phyloP scores from a whole-genome alignment of 2,329 filamentous ascomycete species.

The Huntiella savannae region DNA sequence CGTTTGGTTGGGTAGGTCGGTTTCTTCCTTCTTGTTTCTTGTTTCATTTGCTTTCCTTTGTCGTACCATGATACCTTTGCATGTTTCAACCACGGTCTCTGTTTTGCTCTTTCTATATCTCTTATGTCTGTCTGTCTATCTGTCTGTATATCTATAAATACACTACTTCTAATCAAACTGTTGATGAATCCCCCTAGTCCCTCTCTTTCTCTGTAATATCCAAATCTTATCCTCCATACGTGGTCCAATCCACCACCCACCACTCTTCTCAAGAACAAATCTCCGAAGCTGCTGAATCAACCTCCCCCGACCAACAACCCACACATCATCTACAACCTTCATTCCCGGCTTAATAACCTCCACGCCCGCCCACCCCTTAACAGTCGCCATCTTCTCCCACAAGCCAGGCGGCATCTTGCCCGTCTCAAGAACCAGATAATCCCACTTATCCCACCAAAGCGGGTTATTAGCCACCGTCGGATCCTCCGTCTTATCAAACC shows the following conservation, averaged over 20 bases:
- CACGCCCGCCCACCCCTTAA: conserved; percentile 39
- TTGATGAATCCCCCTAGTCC: conserved; percentile 6
- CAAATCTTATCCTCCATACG: conserved; percentile 35
- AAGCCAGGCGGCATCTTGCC: conserved; percentile 26
- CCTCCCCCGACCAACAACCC: conserved; percentile 27
- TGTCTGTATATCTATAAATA: conserved; percentile 1
- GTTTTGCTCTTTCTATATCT: conserved; percentile 1
- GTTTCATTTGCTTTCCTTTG: not conserved
- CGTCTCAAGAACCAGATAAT: conserved; percentile 41
- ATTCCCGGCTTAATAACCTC: conserved; percentile 34
- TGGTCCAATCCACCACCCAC: conserved; percentile 47
- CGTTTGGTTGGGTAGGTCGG: not conserved
- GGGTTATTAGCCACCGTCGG: conserved; percentile 23
- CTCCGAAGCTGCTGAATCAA: conserved; percentile 22
- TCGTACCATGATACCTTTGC: not conserved
- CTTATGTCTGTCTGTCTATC: not conserved
- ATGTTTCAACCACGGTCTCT: not conserved
- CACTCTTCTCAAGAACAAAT: conserved; percentile 26
- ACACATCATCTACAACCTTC: conserved; percentile 12
- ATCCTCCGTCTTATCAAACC: conserved; percentile 46
- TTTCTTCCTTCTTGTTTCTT: not conserved
- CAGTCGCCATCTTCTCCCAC: conserved; percentile 38
- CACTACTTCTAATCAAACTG: not conserved
- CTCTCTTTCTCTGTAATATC: conserved; percentile 5
- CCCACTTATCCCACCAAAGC: conserved; percentile 43